A percentile compares a stretch with the other conserved stretches of the same genome.
These are phyloP conservation scores for Psilocybe tampanensis DNA, from an alignment of 768 basidiomycete genomes.

Conservation along the genomic window DNA sequence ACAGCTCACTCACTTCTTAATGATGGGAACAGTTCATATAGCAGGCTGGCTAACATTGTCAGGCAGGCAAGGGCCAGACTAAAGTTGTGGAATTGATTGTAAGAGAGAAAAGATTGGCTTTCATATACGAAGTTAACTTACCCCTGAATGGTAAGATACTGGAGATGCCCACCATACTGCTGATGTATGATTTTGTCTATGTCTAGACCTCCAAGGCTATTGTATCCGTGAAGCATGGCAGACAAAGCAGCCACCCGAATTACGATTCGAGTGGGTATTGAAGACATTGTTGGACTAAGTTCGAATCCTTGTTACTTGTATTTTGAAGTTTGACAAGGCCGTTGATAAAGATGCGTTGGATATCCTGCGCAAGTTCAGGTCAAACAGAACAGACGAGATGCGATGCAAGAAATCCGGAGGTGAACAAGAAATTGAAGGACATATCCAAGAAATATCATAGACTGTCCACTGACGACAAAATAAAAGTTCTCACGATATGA, in stretches of 20 bases:
- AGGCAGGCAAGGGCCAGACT: conserved; percentile 39
- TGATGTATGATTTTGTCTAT: conserved; percentile 34
- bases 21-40: conserved; percentile 34
- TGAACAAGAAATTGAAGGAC: too few species aligned
- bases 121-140: conserved; percentile 26
- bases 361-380: too few species aligned
- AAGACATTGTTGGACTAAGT: neutral
- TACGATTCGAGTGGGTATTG: conserved; percentile 14
- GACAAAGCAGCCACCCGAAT: conserved; percentile 33
- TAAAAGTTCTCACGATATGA: too few species aligned
- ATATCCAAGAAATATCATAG: too few species aligned
- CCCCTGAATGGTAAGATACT: conserved; percentile 84
- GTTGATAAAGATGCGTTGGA: too few species aligned
- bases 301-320: too few species aligned
- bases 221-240: conserved; percentile 40
- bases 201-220: conserved; percentile 26
- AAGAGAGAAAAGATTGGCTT: neutral
- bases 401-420: too few species aligned
- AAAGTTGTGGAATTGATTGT: neutral
- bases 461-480: too few species aligned
- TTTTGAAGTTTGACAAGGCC: too few species aligned
- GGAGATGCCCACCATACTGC: conserved; percentile 66
- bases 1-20: conserved; percentile 24
- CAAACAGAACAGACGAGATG: too few species aligned
- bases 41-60: conserved; percentile 36